A percentile compares a stretch with the other conserved stretches of the same genome.
Conservation (phyloP, 768 basidiomycete species). For the Boletus reticuloceps region DNA sequence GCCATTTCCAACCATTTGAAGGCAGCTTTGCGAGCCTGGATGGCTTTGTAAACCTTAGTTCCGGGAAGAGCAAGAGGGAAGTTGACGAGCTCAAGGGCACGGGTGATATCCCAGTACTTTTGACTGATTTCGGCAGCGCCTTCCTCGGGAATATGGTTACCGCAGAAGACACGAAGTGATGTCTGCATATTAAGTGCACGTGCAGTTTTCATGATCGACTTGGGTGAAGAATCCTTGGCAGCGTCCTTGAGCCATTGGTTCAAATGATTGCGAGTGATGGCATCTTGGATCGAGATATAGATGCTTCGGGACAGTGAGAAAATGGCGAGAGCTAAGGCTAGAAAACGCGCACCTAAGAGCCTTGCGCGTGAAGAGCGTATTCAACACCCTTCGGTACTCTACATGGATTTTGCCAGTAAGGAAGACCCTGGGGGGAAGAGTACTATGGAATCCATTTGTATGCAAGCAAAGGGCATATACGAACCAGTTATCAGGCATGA, state of each 20-base stretch:
- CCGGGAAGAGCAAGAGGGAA: conserved; percentile 95
- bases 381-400: conserved; percentile 89
- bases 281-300: conserved; percentile 83
- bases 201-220: conserved; percentile 84
- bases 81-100: conserved; percentile 96
- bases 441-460: neutral
- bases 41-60: conserved; percentile 93
- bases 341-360: conserved; percentile 68
- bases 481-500: conserved; percentile 86
- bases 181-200: conserved; percentile 97
- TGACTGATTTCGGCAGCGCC: conserved; percentile 80
- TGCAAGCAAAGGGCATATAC: conserved; percentile 12
- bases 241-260: conserved; percentile 64
- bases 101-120: conserved; percentile 95
- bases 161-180: conserved; percentile 94
- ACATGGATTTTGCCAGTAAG: conserved; percentile 90
- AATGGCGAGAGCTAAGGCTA: neutral
- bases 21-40: conserved; percentile 85
- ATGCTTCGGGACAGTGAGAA: conserved; percentile 45
- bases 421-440: conserved; percentile 75
- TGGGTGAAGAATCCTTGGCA: conserved; percentile 43
- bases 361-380: conserved; percentile 90
- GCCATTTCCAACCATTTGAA: conserved; percentile 79
- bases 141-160: conserved; percentile 79
- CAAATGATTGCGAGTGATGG: conserved; percentile 75